Evolutionary conservation across 345 rosid species (phyloP).

Genomic region (Eucalyptus leucophloia): DNA sequence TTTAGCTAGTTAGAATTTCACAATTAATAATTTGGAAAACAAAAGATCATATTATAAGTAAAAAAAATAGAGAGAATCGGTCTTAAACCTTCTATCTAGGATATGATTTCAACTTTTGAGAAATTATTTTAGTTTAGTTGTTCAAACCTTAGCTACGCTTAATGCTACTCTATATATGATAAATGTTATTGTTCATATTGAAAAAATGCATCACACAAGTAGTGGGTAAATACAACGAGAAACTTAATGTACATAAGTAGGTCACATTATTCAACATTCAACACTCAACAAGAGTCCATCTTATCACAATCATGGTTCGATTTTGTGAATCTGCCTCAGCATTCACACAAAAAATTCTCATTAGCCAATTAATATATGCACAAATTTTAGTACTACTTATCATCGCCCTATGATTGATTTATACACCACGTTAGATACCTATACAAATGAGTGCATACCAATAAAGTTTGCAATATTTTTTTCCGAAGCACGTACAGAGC

Average conservation of each 20-base stretch:
- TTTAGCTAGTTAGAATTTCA: neutral
- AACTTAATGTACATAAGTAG: neutral
- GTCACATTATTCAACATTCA: neutral
- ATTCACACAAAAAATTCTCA: neutral
- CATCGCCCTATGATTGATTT: neutral
- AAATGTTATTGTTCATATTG: neutral
- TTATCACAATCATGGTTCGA: neutral
- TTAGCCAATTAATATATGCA: neutral
- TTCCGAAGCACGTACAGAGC: neutral
- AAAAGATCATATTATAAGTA: neutral
- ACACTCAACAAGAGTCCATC: neutral
- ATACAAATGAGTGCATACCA: neutral
- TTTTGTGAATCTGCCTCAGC: neutral
- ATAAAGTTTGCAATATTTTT: neutral
- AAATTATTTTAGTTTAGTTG: neutral
- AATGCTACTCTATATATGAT: neutral
- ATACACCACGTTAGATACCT: neutral
- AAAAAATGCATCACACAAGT: neutral
- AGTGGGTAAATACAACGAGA: neutral
- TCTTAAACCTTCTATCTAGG: neutral
- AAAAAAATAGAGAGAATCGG: neutral
- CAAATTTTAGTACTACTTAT: neutral
- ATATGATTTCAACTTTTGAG: neutral
- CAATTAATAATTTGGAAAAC: neutral
- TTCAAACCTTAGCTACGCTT: neutral